phyloP scores from a whole-genome alignment of 2,329 filamentous ascomycete genomes.

The Juglanconis sp. region DNA sequence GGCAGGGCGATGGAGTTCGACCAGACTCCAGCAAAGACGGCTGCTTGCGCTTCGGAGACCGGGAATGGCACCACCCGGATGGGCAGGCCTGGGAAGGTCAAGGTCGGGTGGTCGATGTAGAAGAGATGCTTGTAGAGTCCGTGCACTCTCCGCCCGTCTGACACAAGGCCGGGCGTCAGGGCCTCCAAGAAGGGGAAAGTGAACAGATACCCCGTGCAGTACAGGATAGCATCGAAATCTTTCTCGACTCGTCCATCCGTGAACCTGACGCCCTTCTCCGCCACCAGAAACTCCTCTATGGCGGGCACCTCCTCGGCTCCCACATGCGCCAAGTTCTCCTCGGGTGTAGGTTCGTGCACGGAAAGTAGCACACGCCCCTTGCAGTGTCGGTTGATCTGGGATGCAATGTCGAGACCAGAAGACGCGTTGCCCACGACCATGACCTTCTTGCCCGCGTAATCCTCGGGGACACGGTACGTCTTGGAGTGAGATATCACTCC shows the following conservation, averaged over 20 bases:
- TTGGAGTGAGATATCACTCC: conserved; percentile 71
- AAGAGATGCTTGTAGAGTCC: conserved; percentile 79
- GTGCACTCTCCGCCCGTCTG: conserved; percentile 65
- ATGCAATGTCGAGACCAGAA: conserved; percentile 78
- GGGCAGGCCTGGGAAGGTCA: conserved; percentile 73
- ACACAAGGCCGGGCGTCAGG: conserved; percentile 53
- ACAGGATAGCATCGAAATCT: conserved; percentile 73
- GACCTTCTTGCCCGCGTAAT: conserved; percentile 68
- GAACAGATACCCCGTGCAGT: conserved; percentile 88
- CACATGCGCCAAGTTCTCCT: conserved; percentile 41
- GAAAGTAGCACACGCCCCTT: conserved; percentile 61
- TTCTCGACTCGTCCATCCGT: conserved; percentile 60
- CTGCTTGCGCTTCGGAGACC: conserved; percentile 73
- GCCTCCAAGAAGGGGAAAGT: conserved; percentile 68
- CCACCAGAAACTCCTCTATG: conserved; percentile 55
- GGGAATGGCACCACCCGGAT: conserved; percentile 89
- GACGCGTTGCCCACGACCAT: conserved; percentile 81
- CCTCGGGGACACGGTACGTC: conserved; percentile 65
- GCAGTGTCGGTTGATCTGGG: conserved; percentile 66
- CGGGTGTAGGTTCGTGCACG: conserved; percentile 49
- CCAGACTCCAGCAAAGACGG: conserved; percentile 74
- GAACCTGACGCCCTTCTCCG: conserved; percentile 61
- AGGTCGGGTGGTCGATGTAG: conserved; percentile 69
- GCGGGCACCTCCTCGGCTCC: conserved; percentile 51
- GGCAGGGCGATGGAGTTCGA: conserved; percentile 68